A percentile compares a stretch with the other conserved stretches of the same genome.
Evolutionary conservation across 140 eudicot genomes (phyloP).

Genomic region (Flaveria floridana): DNA sequence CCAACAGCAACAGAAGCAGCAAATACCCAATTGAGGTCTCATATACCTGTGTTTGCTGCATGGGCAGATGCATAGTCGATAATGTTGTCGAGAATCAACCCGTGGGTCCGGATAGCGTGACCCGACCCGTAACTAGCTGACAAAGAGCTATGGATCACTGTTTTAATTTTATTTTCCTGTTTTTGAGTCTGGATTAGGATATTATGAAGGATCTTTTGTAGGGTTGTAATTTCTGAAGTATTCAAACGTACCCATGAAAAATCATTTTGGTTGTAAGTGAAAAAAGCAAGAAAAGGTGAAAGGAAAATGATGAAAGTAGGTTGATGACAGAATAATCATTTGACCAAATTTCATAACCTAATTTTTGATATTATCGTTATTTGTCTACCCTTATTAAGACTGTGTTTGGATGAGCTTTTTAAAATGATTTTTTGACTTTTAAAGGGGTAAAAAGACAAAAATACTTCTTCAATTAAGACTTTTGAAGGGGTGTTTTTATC

Average conservation of each 20-base stretch:
- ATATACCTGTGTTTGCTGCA: constrained; percentile 68
- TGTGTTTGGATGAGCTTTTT: too few species aligned
- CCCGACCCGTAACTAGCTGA: constrained; percentile 19
- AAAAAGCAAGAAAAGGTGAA: constrained; percentile 35
- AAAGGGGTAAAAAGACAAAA: too few species aligned
- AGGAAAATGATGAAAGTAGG: constrained; percentile 35
- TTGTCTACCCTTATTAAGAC: too few species aligned
- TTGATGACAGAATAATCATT: constrained; percentile 38
- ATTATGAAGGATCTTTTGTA: constrained; percentile 21
- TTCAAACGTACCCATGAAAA: constrained; percentile 29
- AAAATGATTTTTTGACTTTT: too few species aligned
- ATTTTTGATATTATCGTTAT: too few species aligned
- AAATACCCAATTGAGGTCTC: constrained; percentile 47
- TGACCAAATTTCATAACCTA: constrained; percentile 26
- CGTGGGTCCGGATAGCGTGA: constrained; percentile 15
- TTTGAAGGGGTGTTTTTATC: too few species aligned
- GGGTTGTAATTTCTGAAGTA: constrained; percentile 32
- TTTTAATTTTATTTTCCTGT: not conserved
- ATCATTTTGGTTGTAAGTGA: constrained; percentile 29
- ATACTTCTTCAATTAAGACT: too few species aligned
- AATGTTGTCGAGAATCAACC: constrained; percentile 9
- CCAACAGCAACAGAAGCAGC: constrained; percentile 44
- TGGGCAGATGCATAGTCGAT: constrained; percentile 58
- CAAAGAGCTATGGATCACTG: not conserved
- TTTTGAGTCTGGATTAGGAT: constrained; percentile 20